Conservation (phyloP, 331 rosid genomes). For the Malus hybrid region DNA sequence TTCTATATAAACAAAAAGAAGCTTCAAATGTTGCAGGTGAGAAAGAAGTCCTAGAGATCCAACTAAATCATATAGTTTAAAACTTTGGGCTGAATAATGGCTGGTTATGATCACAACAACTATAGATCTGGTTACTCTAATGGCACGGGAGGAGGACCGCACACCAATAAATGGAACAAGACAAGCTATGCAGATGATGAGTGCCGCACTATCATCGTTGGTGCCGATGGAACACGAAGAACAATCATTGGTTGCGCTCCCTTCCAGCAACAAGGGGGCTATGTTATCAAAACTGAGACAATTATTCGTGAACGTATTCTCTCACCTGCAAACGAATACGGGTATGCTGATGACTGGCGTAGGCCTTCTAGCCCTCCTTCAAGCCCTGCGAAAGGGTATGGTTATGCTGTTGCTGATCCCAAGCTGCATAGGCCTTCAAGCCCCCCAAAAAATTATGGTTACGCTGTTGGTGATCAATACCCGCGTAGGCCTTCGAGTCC, state of each 20-base stretch:
- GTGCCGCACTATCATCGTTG: constrained; percentile 1
- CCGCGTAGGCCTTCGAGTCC: not conserved
- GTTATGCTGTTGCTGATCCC: not conserved
- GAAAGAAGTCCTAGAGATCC: not conserved
- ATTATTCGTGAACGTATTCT: constrained; percentile 17
- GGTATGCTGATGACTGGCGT: not conserved
- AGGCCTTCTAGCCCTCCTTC: not conserved
- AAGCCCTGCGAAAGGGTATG: not conserved
- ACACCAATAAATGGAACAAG: constrained; percentile 8
- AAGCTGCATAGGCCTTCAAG: not conserved
- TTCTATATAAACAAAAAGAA: not conserved
- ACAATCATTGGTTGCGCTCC: not conserved
- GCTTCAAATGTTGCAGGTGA: not conserved
- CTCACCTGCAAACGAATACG: constrained; percentile 7
- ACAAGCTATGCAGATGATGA: constrained; percentile 1
- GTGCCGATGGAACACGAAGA: constrained; percentile 10
- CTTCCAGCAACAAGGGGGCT: not conserved
- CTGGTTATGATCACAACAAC: not conserved
- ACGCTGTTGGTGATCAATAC: not conserved
- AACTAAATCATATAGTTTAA: not conserved
- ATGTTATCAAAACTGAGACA: constrained; percentile 18
- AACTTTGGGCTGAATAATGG: constrained; percentile 8
- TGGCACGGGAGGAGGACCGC: constrained; percentile 7
- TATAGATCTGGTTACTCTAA: constrained; percentile 5
- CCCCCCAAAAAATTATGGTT: not conserved